Evolutionary conservation across 768 basidiomycete species (phyloP), one percentile per base, ranked within the genome.

Genomic region (Podaxis mareebaensis): DNA sequence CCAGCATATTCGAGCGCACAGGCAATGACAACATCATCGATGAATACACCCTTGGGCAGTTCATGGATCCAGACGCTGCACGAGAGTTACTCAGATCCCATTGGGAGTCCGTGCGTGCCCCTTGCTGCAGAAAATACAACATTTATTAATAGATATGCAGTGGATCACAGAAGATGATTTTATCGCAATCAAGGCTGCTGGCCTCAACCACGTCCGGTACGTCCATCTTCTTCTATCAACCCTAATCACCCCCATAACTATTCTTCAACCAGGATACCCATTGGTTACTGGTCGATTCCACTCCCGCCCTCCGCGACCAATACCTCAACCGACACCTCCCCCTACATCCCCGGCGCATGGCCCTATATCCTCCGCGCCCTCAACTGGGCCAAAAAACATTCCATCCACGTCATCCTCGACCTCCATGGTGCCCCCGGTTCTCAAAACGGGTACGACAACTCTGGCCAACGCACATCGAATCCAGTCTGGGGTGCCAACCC

Each of bases 211-310:
- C 70, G 87, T 90, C 58, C 84, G 89, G 87, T 89, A 66, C 26
- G 77, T 64, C 24, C 24, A 28, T 28, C 49, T 39, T 52, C n/a
- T 48, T n/a, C 42, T 49, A 10, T 6, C 33, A 33, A 33, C 33
- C 33, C 33, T 17, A 22, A 26, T 13, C 44, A 54, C 38, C 56
- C 51, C 38, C 13, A 26, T 20, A 28, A n/a, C 12, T 22, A 4
- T 28, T 42, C 33, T 46, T 42, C 26, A 44, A 44, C 24, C 63
- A 90, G 89, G 33, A 87, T 92, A 68, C 89, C 89, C 4, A 64
- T 90, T 5, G 89, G 89, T 8, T 92, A 87, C 71, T 92, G 90
- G 90, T 88, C 88, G n/a, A 82, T 91, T n/a, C 89, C 89, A 0
- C 73, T 88, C 38, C 83, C 83, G 3, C 76, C 84, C 36, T 73